phyloP scores from a whole-genome alignment of 2,329 filamentous ascomycete genomes.

The Aureobasidium sp. region DNA sequence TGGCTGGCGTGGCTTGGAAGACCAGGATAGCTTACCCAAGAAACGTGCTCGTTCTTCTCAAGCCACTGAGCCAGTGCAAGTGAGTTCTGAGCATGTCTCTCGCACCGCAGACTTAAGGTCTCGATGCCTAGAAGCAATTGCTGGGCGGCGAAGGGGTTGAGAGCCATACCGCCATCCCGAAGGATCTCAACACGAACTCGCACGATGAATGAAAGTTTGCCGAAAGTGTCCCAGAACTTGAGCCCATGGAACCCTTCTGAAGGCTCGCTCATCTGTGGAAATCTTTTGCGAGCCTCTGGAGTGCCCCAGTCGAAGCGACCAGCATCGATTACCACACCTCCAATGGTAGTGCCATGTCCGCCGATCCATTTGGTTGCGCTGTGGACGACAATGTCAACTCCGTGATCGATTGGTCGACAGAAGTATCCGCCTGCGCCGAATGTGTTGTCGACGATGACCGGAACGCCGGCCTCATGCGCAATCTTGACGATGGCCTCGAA shows the following conservation, averaged over 20 bases:
- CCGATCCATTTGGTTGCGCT: constrained; percentile 97
- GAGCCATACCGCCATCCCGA: constrained; percentile 71
- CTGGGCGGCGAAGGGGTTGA: constrained; percentile 90
- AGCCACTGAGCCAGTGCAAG: constrained; percentile 74
- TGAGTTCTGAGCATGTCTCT: constrained; percentile 82
- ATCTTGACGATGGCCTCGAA: constrained; percentile 79
- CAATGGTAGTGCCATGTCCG: constrained; percentile 88
- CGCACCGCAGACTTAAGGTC: constrained; percentile 78
- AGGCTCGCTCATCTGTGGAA: constrained; percentile 88
- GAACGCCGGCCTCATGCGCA: constrained; percentile 60
- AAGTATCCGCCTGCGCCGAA: constrained; percentile 92
- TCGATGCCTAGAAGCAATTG: constrained; percentile 84
- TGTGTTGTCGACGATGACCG: constrained; percentile 75
- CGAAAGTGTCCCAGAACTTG: constrained; percentile 92
- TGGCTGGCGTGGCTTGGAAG: constrained; percentile 76
- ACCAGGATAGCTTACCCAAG: constrained; percentile 92
- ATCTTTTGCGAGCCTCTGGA: constrained; percentile 56
- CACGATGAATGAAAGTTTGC: constrained; percentile 72
- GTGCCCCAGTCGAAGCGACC: constrained; percentile 94
- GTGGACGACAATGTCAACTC: constrained; percentile 44
- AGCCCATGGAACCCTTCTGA: constrained; percentile 86
- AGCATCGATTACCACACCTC: constrained; percentile 75
- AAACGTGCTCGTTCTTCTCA: constrained; percentile 73
- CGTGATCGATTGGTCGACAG: constrained; percentile 77
- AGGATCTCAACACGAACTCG: constrained; percentile 83